These are phyloP conservation scores for Pyrenula massariospora DNA, from an alignment of 495 filamentous ascomycete species.

Conservation along the genomic window DNA sequence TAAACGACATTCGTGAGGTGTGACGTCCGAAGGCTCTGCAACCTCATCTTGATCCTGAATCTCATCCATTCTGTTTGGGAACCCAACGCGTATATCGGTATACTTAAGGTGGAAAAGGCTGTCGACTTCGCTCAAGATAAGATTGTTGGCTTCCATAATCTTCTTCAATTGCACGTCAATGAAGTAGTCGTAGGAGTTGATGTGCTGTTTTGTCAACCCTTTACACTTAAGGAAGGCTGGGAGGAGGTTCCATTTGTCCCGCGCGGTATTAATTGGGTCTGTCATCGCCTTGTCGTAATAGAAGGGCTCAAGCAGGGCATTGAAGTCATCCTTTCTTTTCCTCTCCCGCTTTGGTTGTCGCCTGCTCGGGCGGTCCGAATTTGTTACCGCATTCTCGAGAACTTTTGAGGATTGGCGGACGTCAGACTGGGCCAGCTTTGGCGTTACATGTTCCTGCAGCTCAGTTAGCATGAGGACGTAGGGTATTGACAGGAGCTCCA, in stretches of 20 bases:
- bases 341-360: background rate
- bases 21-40: slow-evolving; percentile 42
- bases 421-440: background rate
- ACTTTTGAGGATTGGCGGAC: background rate
- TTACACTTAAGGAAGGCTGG: slow-evolving; percentile 97
- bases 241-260: slow-evolving; percentile 91
- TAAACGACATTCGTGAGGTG: slow-evolving; percentile 88
- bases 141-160: slow-evolving; percentile 79
- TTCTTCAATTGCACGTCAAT: slow-evolving; percentile 91
- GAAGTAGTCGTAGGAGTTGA: slow-evolving; percentile 98
- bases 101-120: slow-evolving; percentile 73
- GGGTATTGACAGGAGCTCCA: background rate
- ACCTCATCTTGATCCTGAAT: slow-evolving; percentile 38
- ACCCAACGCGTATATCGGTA: slow-evolving; percentile 73
- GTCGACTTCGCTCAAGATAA: slow-evolving; percentile 79
- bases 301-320: slow-evolving; percentile 85
- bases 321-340: slow-evolving; percentile 42
- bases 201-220: slow-evolving; percentile 90
- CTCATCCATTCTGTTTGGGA: slow-evolving; percentile 66
- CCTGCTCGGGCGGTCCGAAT: background rate
- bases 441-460: background rate
- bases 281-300: slow-evolving; percentile 91
- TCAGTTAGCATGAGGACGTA: background rate
- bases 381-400: background rate
- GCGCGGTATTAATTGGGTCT: slow-evolving; percentile 85